A percentile compares a stretch with the other conserved stretches of the same genome.
Evolutionary conservation across 768 basidiomycete species (phyloP).

Genomic region (Sarcomyxa edulis): DNA sequence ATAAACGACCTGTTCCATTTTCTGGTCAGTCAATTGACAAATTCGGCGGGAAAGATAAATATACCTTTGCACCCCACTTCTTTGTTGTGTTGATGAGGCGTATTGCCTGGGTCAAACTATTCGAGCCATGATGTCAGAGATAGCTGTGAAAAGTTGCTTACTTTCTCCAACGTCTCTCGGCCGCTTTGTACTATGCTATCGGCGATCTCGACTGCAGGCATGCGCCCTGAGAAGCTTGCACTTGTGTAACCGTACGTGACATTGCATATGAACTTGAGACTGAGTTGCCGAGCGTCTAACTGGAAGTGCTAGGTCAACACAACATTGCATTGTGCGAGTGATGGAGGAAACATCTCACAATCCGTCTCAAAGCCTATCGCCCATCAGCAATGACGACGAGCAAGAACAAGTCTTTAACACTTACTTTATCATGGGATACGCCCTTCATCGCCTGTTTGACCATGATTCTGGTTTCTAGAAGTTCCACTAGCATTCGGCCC

Average conservation of each 20-base stretch:
- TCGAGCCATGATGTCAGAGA: background rate
- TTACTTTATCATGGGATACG: constrained; percentile 68
- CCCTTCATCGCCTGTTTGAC: constrained; percentile 95
- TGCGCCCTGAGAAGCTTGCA: constrained; percentile 91
- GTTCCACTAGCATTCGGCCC: constrained; percentile 86
- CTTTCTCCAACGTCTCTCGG: constrained; percentile 92
- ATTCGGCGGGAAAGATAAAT: constrained; percentile 3
- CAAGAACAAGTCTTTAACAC: no score
- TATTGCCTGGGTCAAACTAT: constrained; percentile 59
- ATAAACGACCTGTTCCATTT: constrained; percentile 79
- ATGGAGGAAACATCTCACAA: no score
- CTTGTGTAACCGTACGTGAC: constrained; percentile 96
- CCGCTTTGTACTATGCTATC: constrained; percentile 98
- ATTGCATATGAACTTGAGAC: constrained; percentile 91
- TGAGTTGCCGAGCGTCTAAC: constrained; percentile 89
- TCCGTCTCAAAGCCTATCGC: constrained; percentile 60
- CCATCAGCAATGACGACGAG: background rate
- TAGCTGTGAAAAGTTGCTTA: constrained; percentile 25
- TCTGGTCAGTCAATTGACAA: constrained; percentile 1
- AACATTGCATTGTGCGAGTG: no score
- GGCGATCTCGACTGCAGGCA: constrained; percentile 98
- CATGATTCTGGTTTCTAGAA: constrained; percentile 95
- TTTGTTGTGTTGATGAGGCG: constrained; percentile 64
- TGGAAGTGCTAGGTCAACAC: no score
- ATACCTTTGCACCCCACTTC: constrained; percentile 79